Base-by-base conservation (phyloP, 305 asterid species). In the Petunia hybrid region DNA sequence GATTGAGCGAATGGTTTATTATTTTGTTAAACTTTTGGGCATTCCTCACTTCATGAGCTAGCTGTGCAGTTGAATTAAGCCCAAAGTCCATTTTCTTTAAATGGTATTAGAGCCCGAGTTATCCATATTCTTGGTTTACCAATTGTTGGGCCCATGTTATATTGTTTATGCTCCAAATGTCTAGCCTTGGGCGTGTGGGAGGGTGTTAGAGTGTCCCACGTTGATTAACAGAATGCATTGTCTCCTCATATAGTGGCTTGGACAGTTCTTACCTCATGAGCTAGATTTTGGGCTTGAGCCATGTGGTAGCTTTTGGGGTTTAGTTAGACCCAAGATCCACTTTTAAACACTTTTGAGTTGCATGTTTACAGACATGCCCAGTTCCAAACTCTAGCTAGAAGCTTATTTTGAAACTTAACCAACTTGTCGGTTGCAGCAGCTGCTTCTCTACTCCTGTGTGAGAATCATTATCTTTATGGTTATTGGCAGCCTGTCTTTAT, bases 81-180 rank as follows among this genome's bases (percentile, higher is more conserved):
- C 62, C 45, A 12, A 71, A 12, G 45, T 71, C 61, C 36, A 71
- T 31, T 71, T 67, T 41, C 55, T 67, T 71, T 71, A 48, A 41
- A 70, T 22, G 4, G 63, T 69, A 69, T 45, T 3, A 46, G 46
- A 16, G 41, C 76, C 40, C 16, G 9, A 22, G 41, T 57, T 69
- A 69, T 6, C 57, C 57, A 22, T 69, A 16, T 16, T 69, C 76
- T 69, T 43, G 41, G 41, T 43, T 69, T 45, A 45, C 76, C 8
- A 43, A 45, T 46, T 46, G 41, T 69, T 45, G 41, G 14, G 48
- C 76, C n/a, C n/a, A 0, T 22, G 59, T 69, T 22, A 35, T 45
- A 22, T 12, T 70, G 41, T 70, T 70, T 31, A 46, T 0, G 22
- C 60, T 70, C 60, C 60, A 8, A 16, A 70, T 70, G 77, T 70